Conservation (phyloP, 2,329 filamentous ascomycete species). For the Paecilomyces variotii region DNA sequence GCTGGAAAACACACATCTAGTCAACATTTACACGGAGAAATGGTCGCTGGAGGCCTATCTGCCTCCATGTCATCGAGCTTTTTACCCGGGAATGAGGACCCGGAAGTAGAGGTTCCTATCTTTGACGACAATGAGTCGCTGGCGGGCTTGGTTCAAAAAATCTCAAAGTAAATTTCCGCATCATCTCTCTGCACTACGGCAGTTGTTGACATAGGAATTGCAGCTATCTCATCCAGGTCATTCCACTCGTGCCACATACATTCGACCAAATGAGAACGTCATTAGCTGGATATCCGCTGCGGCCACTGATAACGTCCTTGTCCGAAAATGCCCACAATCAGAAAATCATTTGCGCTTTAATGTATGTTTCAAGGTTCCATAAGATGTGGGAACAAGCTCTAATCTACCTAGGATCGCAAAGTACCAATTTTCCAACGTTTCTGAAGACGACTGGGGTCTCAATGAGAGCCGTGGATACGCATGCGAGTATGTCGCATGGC, state of each 20-base stretch:
- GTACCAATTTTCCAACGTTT: constrained; percentile 46
- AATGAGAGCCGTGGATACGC: constrained; percentile 50
- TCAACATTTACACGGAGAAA: background rate
- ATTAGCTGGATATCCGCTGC: constrained; percentile 28
- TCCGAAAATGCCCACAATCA: constrained; percentile 37
- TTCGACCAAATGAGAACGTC: constrained; percentile 39
- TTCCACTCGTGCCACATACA: constrained; percentile 33
- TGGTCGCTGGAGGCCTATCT: constrained; percentile 2
- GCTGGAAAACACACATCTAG: background rate
- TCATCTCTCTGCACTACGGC: background rate
- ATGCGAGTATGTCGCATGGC: constrained; percentile 56
- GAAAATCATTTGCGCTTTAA: constrained; percentile 39
- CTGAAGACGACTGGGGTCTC: constrained; percentile 47
- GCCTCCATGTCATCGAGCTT: constrained; percentile 11
- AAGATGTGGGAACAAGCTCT: background rate
- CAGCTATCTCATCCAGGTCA: constrained; percentile 32
- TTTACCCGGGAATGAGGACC: constrained; percentile 11
- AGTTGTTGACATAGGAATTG: background rate
- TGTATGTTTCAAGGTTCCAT: constrained; percentile 34
- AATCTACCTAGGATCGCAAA: constrained; percentile 43
- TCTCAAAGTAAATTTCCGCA: constrained; percentile 24
- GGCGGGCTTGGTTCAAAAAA: constrained; percentile 31
- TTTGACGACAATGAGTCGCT: constrained; percentile 35
- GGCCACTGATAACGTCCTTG: constrained; percentile 30
- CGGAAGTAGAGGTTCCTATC: constrained; percentile 28